A percentile compares a stretch with the other conserved stretches of the same genome.
Evolutionary conservation across 1,284 basidiomycete species (phyloP).

Genomic region (Xerocomus tenax): DNA sequence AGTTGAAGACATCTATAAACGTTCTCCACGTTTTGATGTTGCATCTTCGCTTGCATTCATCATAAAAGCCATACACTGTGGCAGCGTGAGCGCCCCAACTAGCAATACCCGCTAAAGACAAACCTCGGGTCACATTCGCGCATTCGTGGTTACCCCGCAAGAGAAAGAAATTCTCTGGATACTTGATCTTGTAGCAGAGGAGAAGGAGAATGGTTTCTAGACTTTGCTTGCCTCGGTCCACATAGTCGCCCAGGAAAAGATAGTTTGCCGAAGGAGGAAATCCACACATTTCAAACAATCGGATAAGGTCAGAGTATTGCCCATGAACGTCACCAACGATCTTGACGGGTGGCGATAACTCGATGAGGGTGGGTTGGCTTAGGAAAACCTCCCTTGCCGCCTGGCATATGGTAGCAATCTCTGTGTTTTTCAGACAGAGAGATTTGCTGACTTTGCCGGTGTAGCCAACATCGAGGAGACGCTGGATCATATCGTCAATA

Average conservation of each 20-base stretch:
- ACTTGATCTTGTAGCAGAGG: slow-evolving; percentile 99
- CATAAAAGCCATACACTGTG: slow-evolving; percentile 96
- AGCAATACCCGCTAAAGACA: slow-evolving; percentile 22
- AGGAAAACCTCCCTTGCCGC: slow-evolving; percentile 97
- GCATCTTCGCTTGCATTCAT: slow-evolving; percentile 98
- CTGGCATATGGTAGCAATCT: slow-evolving; percentile 91
- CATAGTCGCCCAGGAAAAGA: slow-evolving; percentile 97
- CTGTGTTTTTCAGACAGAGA: slow-evolving; percentile 91
- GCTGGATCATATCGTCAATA: slow-evolving; percentile 97
- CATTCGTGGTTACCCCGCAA: slow-evolving; percentile 98
- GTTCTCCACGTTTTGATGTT: slow-evolving; percentile 99
- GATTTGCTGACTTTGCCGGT: slow-evolving; percentile 97
- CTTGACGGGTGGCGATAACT: slow-evolving; percentile 96
- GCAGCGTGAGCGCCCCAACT: slow-evolving; percentile 15
- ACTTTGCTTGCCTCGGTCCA: slow-evolving; percentile 97
- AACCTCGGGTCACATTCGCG: slow-evolving; percentile 96
- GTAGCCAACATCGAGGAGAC: slow-evolving; percentile 94
- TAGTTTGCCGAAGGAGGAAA: slow-evolving; percentile 98
- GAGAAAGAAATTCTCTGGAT: slow-evolving; percentile 99
- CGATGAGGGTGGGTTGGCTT: slow-evolving; percentile 93
- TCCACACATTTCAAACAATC: slow-evolving; percentile 98
- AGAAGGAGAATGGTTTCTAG: slow-evolving; percentile 95
- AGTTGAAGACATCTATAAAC: slow-evolving; percentile 99
- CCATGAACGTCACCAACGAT: slow-evolving; percentile 99
- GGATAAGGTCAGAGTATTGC: slow-evolving; percentile 96